Evolutionary conservation across 2,329 filamentous ascomycete genomes (phyloP).

Genomic region (Aspergillus fumigatus): DNA sequence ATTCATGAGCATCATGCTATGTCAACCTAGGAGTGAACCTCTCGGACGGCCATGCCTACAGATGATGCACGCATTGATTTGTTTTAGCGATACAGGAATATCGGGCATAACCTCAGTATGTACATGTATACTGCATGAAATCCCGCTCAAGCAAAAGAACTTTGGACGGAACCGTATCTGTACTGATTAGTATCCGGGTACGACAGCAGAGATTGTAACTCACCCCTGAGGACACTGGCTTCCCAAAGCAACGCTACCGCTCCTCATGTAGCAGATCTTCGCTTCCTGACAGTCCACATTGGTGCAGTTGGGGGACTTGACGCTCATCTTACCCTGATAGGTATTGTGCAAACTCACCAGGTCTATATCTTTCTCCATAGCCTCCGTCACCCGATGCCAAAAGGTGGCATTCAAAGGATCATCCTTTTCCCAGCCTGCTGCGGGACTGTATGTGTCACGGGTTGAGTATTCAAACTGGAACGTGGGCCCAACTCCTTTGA

Average conservation of each 20-base stretch:
- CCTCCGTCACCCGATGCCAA: slow-evolving; percentile 55
- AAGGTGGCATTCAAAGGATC: slow-evolving; percentile 56
- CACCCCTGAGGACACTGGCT: slow-evolving; percentile 50
- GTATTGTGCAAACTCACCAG: slow-evolving; percentile 50
- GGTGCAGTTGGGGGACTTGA: slow-evolving; percentile 50
- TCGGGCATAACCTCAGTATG: not conserved
- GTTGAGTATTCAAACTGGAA: slow-evolving; percentile 51
- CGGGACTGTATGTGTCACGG: slow-evolving; percentile 45
- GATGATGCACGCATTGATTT: not conserved
- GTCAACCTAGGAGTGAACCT: not conserved
- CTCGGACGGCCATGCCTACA: not conserved
- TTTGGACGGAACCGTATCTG: slow-evolving; percentile 40
- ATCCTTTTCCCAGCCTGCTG: slow-evolving; percentile 42
- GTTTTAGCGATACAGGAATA: not conserved
- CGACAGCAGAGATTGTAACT: slow-evolving; percentile 4
- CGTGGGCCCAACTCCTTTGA: slow-evolving; percentile 42
- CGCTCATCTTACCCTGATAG: slow-evolving; percentile 50
- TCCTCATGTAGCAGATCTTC: slow-evolving; percentile 58
- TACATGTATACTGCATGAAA: not conserved
- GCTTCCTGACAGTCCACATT: slow-evolving; percentile 48
- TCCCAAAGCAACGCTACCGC: slow-evolving; percentile 51
- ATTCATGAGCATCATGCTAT: not conserved
- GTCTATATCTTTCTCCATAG: slow-evolving; percentile 49
- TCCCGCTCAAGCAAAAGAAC: slow-evolving; percentile 22
- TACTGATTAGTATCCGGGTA: slow-evolving; percentile 3